A percentile compares a stretch with the other conserved stretches of the same genome.
These are phyloP conservation scores for Fusarium nelsonii DNA, from an alignment of 2,329 filamentous ascomycete species.

Conservation along the genomic window DNA sequence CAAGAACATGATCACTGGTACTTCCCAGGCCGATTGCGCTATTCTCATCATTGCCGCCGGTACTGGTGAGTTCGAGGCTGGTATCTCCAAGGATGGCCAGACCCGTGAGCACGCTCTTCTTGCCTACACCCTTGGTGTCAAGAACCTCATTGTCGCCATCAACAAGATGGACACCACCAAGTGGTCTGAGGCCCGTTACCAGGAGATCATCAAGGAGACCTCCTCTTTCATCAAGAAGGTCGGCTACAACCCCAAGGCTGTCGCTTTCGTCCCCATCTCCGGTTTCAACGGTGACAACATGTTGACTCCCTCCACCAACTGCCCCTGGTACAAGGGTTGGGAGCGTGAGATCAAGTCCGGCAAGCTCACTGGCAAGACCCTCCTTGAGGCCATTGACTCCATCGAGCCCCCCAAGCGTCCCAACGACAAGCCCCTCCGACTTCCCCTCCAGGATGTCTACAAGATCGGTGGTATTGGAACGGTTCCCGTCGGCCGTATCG, in stretches of 20 bases:
- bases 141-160: slow-evolving; percentile 99
- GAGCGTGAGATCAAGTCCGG: slow-evolving; percentile 93
- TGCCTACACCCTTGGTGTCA: slow-evolving; percentile 99
- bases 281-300: slow-evolving; percentile 99
- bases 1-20: slow-evolving; percentile 99
- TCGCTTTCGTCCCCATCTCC: slow-evolving; percentile 99
- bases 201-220: slow-evolving; percentile 99
- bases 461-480: slow-evolving; percentile 99
- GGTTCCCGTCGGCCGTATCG: slow-evolving; percentile 99
- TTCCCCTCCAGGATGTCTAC: slow-evolving; percentile 99
- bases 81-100: slow-evolving; percentile 99
- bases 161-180: slow-evolving; percentile 99
- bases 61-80: slow-evolving; percentile 99
- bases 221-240: slow-evolving; percentile 99
- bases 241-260: slow-evolving; percentile 99
- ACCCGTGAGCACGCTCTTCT: slow-evolving; percentile 99
- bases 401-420: slow-evolving; percentile 94
- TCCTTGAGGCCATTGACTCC: slow-evolving; percentile 97
- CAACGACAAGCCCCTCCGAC: slow-evolving; percentile 99
- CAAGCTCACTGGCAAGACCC: slow-evolving; percentile 94
- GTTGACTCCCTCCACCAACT: slow-evolving; percentile 89
- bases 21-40: slow-evolving; percentile 99
- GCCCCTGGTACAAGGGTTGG: slow-evolving; percentile 99
- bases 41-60: slow-evolving; percentile 99
- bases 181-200: slow-evolving; percentile 96